These are phyloP conservation scores for Pyrenophora teres DNA, from an alignment of 2,329 filamentous ascomycete species.

Conservation along the genomic window DNA sequence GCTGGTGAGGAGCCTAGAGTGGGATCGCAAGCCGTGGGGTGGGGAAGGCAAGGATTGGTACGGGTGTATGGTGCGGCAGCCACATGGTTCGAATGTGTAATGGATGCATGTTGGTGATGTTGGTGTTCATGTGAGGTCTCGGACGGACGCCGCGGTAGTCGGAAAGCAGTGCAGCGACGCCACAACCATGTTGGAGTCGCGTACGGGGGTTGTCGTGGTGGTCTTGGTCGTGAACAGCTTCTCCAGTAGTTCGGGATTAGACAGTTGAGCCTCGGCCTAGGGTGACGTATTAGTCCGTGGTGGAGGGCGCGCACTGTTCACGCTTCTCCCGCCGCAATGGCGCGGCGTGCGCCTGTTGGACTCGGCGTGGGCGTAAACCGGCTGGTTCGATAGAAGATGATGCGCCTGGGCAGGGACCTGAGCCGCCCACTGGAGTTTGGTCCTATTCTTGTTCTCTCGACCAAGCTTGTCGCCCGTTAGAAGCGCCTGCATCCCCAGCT, in stretches of 20 bases:
- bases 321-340: slow-evolving; percentile 9
- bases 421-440: slow-evolving; percentile 1
- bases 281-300: background rate
- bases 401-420: slow-evolving; percentile 9
- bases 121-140: background rate
- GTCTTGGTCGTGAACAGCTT: too few relatives aligned
- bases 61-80: slow-evolving; percentile 28
- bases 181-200: too few relatives aligned
- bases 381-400: slow-evolving; percentile 6
- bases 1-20: slow-evolving; percentile 22
- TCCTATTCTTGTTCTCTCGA: background rate
- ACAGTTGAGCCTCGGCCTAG: background rate
- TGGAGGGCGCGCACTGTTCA: background rate
- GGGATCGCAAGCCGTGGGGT: slow-evolving; percentile 36
- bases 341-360: slow-evolving; percentile 4
- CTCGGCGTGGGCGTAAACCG: slow-evolving; percentile 4
- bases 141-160: too few relatives aligned
- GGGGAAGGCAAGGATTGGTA: slow-evolving; percentile 41
- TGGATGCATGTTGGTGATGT: background rate
- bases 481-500: background rate
- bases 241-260: too few relatives aligned
- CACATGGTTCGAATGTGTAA: background rate
- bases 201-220: too few relatives aligned
- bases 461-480: slow-evolving; percentile 2
- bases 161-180: too few relatives aligned